These are phyloP conservation scores for Citrus glauca DNA, from an alignment of 345 rosid species.

Conservation along the genomic window DNA sequence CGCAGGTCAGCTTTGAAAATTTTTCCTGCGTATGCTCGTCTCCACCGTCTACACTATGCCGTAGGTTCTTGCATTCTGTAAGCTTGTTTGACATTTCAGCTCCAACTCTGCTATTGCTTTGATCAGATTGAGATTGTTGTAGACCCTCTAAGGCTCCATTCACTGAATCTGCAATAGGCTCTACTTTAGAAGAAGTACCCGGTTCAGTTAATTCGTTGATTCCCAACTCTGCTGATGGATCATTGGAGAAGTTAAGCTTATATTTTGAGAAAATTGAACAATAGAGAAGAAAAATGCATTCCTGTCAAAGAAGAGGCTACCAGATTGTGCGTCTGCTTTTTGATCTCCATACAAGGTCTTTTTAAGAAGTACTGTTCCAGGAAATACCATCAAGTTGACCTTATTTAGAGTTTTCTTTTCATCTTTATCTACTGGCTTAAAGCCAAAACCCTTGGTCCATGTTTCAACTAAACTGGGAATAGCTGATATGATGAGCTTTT, in stretches of 20 bases:
- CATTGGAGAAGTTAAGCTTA: not conserved
- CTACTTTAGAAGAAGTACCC: constrained; percentile 2
- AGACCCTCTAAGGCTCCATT: not conserved
- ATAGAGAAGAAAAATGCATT: not conserved
- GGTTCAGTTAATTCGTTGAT: constrained; percentile 2
- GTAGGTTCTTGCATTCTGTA: not conserved
- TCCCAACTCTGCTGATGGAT: not conserved
- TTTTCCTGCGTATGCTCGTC: constrained; percentile 34
- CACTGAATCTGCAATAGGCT: not conserved
- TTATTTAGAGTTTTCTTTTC: constrained; percentile 57
- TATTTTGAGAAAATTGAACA: constrained; percentile 1
- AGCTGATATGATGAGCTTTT: constrained; percentile 83
- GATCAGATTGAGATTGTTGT: constrained; percentile 7
- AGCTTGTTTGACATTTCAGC: constrained; percentile 10
- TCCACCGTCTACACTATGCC: constrained; percentile 6
- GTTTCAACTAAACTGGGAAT: constrained; percentile 79
- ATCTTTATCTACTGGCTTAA: constrained; percentile 44
- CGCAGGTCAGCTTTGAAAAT: constrained; percentile 37
- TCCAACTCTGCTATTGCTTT: constrained; percentile 4
- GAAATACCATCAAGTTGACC: constrained; percentile 84
- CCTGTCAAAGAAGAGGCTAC: constrained; percentile 20
- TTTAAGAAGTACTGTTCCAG: constrained; percentile 67
- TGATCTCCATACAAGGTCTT: constrained; percentile 41
- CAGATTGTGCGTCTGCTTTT: constrained; percentile 27
- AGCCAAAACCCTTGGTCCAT: constrained; percentile 87